Evolutionary conservation across 345 rosid species (phyloP), one percentile per base, ranked within the genome.

Genomic region (Ceriops decandra): DNA sequence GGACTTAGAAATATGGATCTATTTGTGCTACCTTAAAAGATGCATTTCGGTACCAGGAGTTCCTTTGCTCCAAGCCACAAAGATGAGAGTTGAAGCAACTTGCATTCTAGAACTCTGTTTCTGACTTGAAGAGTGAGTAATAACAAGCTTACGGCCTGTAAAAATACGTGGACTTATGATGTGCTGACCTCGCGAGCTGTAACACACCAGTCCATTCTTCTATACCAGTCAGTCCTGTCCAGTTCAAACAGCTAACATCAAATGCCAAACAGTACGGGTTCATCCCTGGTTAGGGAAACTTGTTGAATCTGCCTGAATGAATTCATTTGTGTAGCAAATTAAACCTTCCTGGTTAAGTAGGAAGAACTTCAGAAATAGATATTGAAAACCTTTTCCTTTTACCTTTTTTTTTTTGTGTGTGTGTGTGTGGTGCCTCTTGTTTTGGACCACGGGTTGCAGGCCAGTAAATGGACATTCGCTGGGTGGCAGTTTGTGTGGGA

Each of bases 211-310:
- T 80, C 72, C 64, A 22, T 68, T 73, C 69, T 63, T 69, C 70
- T 66, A 51, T 60, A 49, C 63, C 32, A 71, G 49, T 78, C 59
- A 60, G 60, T 58, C 72, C 73, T 61, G 7, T 62, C 71, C 61
- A 36, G 36, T 73, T 72, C 63, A 30, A 68, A 77, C 62, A 68
- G 68, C 86, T 77, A 74, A 82, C 80, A 51, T 49, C 64, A 72
- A 62, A 70, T 54, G 61, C 49, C 49, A 65, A 65, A 69, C 8
- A 47, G 52, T 64, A 60, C 36, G 63, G 60, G 72, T 68, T 66
- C 57, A 22, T 76, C 66, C 7, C 21, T 30, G 35, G 57, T 60
- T 26, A 57, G 83, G 71, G 28, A 62, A 78, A 72, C 35, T 58
- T 49, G 63, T 26, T 33, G 58, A 52, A 71, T 72, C 36, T 64